Conservation (phyloP, 768 basidiomycete genomes). For the Myochromella boudieri region DNA sequence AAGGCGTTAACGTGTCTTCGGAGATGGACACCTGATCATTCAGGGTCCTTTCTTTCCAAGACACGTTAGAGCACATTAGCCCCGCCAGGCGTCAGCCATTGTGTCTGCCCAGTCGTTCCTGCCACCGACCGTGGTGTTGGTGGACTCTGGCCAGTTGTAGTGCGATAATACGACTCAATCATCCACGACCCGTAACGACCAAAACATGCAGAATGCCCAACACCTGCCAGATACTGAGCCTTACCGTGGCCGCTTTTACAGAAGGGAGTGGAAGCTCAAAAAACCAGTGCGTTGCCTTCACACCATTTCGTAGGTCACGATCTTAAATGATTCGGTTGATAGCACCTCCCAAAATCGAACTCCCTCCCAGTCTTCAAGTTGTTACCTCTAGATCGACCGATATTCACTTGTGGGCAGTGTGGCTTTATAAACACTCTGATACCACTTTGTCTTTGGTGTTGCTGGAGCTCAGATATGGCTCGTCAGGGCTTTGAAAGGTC, state of each 20-base stretch:
- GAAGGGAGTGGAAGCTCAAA: constrained; percentile 41
- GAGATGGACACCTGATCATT: constrained; percentile 7
- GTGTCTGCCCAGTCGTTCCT: constrained; percentile 2
- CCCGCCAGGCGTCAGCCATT: neutral
- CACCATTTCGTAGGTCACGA: constrained; percentile 11
- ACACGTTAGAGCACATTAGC: constrained; percentile 3
- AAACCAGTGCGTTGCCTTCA: constrained; percentile 30
- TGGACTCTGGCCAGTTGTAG: too few species aligned
- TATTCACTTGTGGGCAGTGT: constrained; percentile 46
- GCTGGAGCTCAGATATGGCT: constrained; percentile 44
- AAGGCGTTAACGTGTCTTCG: constrained; percentile 1
- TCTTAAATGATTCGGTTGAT: neutral
- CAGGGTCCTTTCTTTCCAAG: neutral
- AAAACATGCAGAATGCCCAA: constrained; percentile 3
- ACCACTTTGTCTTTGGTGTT: constrained; percentile 51
- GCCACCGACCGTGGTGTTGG: neutral
- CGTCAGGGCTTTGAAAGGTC: constrained; percentile 37
- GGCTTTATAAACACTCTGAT: constrained; percentile 48
- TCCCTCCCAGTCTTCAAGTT: constrained; percentile 47
- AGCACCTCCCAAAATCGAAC: constrained; percentile 45
- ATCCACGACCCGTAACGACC: too few species aligned
- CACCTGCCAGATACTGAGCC: constrained; percentile 1
- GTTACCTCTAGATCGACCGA: constrained; percentile 35
- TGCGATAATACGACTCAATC: too few species aligned
- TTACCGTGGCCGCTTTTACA: constrained; percentile 34